Percentiles rank a stretch among this genome's conserved stretches.
Evolutionary conservation across 2,329 filamentous ascomycete species (phyloP).

Genomic region (Curvularia sp.): DNA sequence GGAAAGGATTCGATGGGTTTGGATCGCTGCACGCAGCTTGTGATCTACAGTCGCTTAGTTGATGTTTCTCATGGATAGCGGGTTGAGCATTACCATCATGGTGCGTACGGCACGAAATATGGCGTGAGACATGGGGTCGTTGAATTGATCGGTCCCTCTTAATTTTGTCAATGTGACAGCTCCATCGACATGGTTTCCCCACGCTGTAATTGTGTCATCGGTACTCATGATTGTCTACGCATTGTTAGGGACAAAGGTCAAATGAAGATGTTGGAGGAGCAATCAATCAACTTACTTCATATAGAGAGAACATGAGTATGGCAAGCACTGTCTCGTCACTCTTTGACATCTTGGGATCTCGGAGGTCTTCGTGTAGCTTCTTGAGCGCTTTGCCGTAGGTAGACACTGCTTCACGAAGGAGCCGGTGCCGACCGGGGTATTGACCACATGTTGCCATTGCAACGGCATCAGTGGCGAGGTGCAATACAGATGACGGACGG

Average conservation of each 20-base stretch:
- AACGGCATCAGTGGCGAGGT: conserved; percentile 51
- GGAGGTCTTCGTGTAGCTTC: conserved; percentile 48
- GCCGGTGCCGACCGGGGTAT: conserved; percentile 46
- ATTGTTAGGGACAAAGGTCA: conserved; percentile 30
- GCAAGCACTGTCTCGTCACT: conserved; percentile 52
- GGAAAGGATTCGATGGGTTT: conserved; percentile 52
- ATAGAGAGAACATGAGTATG: conserved; percentile 52
- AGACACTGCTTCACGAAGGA: conserved; percentile 45
- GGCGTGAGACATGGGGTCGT: conserved; percentile 46
- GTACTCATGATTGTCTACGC: conserved; percentile 50
- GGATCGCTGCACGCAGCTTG: conserved; percentile 50
- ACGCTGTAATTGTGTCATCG: conserved; percentile 47
- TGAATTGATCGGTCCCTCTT: conserved; percentile 50
- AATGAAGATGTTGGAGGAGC: conserved; percentile 28
- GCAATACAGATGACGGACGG: conserved; percentile 47
- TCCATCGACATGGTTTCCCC: conserved; percentile 53
- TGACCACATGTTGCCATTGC: conserved; percentile 50
- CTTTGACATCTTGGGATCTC: conserved; percentile 45
- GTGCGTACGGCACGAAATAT: conserved; percentile 53
- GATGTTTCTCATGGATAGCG: background rate
- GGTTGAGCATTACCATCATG: conserved; percentile 47
- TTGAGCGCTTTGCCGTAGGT: conserved; percentile 51
- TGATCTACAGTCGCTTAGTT: conserved; percentile 40
- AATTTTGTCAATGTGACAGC: conserved; percentile 51
- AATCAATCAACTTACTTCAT: conserved; percentile 48